These are phyloP conservation scores for Pythium angustatum DNA, from an alignment of 352 stramenopile genomes.

Conservation along the genomic window DNA sequence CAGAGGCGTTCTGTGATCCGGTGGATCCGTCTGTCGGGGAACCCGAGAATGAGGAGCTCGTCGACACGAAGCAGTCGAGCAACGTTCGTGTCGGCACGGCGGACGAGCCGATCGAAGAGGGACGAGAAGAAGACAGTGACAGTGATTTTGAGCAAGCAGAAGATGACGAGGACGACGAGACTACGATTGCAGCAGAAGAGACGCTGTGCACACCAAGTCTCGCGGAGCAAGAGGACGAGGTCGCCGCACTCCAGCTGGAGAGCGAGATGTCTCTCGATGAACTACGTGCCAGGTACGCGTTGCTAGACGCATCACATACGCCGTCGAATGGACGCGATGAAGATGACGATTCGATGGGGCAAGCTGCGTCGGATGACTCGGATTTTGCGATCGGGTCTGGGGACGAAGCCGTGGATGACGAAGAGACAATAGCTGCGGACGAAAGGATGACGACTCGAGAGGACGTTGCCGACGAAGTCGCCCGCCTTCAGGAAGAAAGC, in stretches of 20 bases:
- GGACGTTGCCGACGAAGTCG: slow-evolving; percentile 79
- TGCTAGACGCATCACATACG: no score
- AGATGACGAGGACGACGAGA: slow-evolving; percentile 55
- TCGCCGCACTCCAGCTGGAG: slow-evolving; percentile 70
- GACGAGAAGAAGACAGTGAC: slow-evolving; percentile 3
- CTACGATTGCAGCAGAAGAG: slow-evolving; percentile 34
- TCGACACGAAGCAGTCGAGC: slow-evolving; percentile 7
- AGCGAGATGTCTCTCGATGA: slow-evolving; percentile 82
- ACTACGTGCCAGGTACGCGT: slow-evolving; percentile 66
- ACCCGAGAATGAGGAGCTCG: background rate
- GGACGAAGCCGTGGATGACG: slow-evolving; percentile 71
- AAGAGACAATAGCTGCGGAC: slow-evolving; percentile 88
- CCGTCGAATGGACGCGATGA: slow-evolving; percentile 19
- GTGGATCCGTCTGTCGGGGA: slow-evolving; percentile 2
- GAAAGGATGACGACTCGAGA: slow-evolving; percentile 44
- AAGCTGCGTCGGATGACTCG: slow-evolving; percentile 33
- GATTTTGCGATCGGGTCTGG: slow-evolving; percentile 32
- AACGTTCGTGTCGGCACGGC: no score
- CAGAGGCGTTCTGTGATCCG: slow-evolving; percentile 48
- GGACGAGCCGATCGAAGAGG: background rate
- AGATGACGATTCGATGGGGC: slow-evolving; percentile 22
- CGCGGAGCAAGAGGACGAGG: slow-evolving; percentile 46
- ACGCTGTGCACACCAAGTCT: background rate
- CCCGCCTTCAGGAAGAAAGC: slow-evolving; percentile 83
- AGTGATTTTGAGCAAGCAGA: slow-evolving; percentile 27